Evolutionary conservation across 1,284 basidiomycete genomes (phyloP).

Genomic region (Sphaerobolus stellatus): DNA sequence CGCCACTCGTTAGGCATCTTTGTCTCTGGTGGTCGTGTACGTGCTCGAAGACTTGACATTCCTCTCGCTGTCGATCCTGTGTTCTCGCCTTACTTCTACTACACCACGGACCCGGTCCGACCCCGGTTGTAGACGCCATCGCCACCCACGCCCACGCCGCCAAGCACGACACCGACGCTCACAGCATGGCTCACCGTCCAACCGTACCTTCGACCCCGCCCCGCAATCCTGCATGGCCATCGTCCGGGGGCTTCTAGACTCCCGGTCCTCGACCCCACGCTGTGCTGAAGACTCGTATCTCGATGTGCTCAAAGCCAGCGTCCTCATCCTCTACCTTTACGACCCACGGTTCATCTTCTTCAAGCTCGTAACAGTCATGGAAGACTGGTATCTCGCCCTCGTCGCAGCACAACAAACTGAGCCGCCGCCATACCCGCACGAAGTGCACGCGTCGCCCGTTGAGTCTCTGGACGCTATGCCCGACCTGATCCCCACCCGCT

Average conservation of each 20-base stretch:
- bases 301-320: constrained; percentile 82
- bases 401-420: constrained; percentile 65
- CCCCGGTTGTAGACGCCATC: too few relatives aligned
- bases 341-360: constrained; percentile 90
- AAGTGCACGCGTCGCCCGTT: constrained; percentile 83
- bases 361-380: constrained; percentile 81
- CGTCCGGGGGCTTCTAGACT: constrained; percentile 70
- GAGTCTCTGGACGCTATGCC: constrained; percentile 86
- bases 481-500: constrained; percentile 94
- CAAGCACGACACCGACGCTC: constrained; percentile 51
- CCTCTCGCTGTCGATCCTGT: too few relatives aligned
- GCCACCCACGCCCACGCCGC: too few relatives aligned
- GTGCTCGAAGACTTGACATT: too few relatives aligned
- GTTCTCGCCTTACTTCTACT: too few relatives aligned
- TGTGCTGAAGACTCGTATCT: constrained; percentile 86
- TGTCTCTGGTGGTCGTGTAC: too few relatives aligned
- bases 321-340: constrained; percentile 77
- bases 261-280: constrained; percentile 76
- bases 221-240: constrained; percentile 61
- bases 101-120: too few relatives aligned
- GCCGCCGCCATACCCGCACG: constrained; percentile 66
- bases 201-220: constrained; percentile 71
- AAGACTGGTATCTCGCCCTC: constrained; percentile 94
- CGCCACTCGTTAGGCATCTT: too few relatives aligned
- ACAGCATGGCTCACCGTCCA: constrained; percentile 87